phyloP scores from a whole-genome alignment of 192 early-diverging fungal species.

The Phycomyces blakesleeanus region DNA sequence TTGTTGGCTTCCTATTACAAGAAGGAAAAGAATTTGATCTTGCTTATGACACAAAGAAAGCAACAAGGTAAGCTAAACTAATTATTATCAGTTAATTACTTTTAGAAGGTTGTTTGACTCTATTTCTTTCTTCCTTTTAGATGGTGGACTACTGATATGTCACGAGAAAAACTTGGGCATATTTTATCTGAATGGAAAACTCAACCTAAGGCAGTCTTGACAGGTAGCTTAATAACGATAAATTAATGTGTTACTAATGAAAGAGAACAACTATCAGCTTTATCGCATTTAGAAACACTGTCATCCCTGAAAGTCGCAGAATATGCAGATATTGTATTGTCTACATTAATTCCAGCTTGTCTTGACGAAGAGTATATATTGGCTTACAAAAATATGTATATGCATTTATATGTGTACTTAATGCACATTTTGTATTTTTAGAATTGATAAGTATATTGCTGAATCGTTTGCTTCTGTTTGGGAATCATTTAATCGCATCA shows the following conservation, averaged over 20 bases:
- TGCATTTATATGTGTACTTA: background rate
- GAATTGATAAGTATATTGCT: background rate
- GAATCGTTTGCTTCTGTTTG: slow-evolving; percentile 32
- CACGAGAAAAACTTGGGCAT: slow-evolving; percentile 3
- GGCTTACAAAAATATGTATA: background rate
- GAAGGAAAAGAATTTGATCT: slow-evolving; percentile 20
- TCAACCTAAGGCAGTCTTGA: background rate
- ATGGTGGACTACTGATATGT: background rate
- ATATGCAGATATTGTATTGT: slow-evolving; percentile 12
- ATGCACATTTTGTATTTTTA: background rate
- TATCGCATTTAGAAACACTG: slow-evolving; percentile 18
- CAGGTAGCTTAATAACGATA: background rate
- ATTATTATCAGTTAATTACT: too few species aligned
- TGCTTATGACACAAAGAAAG: background rate
- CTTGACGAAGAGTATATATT: slow-evolving; percentile 24
- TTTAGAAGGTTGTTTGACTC: background rate
- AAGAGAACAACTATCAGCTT: background rate
- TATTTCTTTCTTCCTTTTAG: background rate
- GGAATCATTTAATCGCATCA: slow-evolving; percentile 31
- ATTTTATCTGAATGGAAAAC: slow-evolving; percentile 8
- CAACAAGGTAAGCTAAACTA: background rate
- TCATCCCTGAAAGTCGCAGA: slow-evolving; percentile 9
- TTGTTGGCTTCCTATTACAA: slow-evolving; percentile 26
- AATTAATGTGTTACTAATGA: background rate
- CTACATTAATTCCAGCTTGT: slow-evolving; percentile 13